Conservation (phyloP, 345 rosid genomes). For the Euphorbia lathyris region DNA sequence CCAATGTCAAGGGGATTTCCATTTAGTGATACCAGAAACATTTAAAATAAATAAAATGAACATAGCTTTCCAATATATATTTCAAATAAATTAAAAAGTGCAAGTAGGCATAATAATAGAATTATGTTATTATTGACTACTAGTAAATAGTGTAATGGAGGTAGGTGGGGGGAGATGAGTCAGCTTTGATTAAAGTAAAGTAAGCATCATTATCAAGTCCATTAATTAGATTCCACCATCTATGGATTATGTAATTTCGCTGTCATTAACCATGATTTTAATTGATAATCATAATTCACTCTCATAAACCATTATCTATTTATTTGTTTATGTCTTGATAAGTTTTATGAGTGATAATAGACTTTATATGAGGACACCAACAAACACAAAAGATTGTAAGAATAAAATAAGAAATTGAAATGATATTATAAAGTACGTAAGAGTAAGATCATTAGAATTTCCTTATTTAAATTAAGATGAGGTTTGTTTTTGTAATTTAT, state of each 20-base stretch:
- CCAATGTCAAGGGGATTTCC: background rate
- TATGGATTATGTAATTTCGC: background rate
- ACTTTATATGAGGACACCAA: background rate
- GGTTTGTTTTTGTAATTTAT: too few species aligned
- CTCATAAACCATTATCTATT: background rate
- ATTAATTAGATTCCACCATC: background rate
- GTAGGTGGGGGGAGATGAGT: conserved; percentile 8
- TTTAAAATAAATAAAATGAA: too few species aligned
- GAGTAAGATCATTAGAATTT: too few species aligned
- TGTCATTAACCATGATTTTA: background rate
- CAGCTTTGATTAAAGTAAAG: conserved; percentile 10
- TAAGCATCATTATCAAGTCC: conserved; percentile 7
- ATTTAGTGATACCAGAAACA: background rate
- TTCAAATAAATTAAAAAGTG: background rate
- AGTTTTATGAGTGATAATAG: background rate
- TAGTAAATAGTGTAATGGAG: conserved; percentile 2
- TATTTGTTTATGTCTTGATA: background rate
- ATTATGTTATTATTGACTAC: background rate
- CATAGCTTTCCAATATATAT: too few species aligned
- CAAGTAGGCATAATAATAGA: background rate
- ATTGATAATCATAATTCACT: background rate
- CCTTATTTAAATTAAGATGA: too few species aligned
- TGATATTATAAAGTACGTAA: background rate
- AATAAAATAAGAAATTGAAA: too few species aligned
- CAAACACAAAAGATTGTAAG: background rate